phyloP scores from a whole-genome alignment of 139 green algal species.

The Parachlorella kessleri region DNA sequence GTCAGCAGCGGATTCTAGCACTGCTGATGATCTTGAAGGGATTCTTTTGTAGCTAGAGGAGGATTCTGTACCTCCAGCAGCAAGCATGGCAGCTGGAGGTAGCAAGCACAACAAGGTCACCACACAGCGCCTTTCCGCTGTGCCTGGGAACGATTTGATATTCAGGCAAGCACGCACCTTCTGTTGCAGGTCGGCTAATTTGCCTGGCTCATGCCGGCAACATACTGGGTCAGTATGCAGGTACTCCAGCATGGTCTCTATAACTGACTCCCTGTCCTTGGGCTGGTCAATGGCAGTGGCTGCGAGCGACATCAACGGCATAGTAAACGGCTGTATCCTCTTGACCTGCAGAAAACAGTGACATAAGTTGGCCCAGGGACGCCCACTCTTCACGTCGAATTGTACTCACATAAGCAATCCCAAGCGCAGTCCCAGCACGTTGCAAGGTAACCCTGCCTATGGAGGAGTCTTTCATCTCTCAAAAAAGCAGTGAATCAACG shows the following conservation, averaged over 20 bases:
- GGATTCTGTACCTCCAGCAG: background rate
- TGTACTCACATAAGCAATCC: too few species aligned
- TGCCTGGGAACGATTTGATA: too few species aligned
- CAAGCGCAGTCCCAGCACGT: too few species aligned
- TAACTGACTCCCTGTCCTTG: constrained; percentile 60
- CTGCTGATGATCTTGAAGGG: background rate
- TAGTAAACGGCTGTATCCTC: constrained; percentile 80
- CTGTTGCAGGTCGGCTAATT: constrained; percentile 37
- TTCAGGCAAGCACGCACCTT: constrained; percentile 29
- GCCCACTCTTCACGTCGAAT: too few species aligned
- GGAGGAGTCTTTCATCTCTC: too few species aligned
- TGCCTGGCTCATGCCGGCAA: constrained; percentile 58
- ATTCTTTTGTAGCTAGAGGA: too few species aligned
- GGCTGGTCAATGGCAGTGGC: constrained; percentile 93
- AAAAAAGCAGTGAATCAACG: background rate
- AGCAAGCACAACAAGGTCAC: too few species aligned
- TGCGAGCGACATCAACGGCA: constrained; percentile 93
- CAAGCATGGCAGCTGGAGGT: background rate
- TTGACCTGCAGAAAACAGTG: constrained; percentile 1
- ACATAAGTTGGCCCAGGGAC: background rate
- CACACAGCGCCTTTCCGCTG: too few species aligned
- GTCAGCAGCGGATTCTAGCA: background rate
- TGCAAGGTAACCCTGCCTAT: too few species aligned
- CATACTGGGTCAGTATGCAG: constrained; percentile 83
- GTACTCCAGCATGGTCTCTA: constrained; percentile 83